Percentiles rank a stretch among this genome's conserved stretches.
Conservation (phyloP, 805 yeast species). For the Jamesozyma rosinii region DNA sequence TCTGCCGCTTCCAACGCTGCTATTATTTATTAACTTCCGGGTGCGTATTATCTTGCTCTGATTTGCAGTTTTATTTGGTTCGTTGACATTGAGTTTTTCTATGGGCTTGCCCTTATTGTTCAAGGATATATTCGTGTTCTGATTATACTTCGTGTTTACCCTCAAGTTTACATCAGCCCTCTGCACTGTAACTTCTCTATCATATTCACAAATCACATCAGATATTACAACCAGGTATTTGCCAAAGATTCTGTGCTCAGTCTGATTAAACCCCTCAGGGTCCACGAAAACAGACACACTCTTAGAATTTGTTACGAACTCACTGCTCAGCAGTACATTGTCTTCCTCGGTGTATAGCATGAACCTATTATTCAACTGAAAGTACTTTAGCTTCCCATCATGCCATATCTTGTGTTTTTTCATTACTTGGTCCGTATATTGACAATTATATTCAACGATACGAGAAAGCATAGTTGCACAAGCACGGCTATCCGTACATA, state of each 20-base stretch:
- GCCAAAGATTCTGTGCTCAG: constrained; percentile 25
- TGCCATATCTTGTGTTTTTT: constrained; percentile 31
- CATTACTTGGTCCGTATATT: constrained; percentile 26
- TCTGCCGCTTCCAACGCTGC: not conserved
- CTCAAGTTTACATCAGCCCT: not conserved
- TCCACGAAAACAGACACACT: constrained; percentile 16
- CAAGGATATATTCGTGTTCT: not conserved
- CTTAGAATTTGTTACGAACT: constrained; percentile 18
- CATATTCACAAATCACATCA: constrained; percentile 12
- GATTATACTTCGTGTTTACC: not conserved
- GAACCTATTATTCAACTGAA: constrained; percentile 16
- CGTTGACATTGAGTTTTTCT: not conserved
- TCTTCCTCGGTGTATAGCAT: constrained; percentile 19
- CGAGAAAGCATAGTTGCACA: constrained; percentile 13
- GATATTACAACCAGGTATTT: constrained; percentile 19
- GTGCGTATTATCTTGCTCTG: not conserved
- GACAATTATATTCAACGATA: constrained; percentile 23
- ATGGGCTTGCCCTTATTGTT: not conserved
- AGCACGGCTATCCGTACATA: not conserved
- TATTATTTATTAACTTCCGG: not conserved
- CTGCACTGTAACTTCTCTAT: constrained; percentile 12
- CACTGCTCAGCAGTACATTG: constrained; percentile 17
- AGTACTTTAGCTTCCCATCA: constrained; percentile 26
- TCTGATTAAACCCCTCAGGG: constrained; percentile 15
- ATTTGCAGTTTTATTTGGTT: not conserved